A percentile compares a stretch with the other conserved stretches of the same genome.
These are phyloP conservation scores for Sedum album DNA, from an alignment of 164 flowering plant species.

Conservation along the genomic window DNA sequence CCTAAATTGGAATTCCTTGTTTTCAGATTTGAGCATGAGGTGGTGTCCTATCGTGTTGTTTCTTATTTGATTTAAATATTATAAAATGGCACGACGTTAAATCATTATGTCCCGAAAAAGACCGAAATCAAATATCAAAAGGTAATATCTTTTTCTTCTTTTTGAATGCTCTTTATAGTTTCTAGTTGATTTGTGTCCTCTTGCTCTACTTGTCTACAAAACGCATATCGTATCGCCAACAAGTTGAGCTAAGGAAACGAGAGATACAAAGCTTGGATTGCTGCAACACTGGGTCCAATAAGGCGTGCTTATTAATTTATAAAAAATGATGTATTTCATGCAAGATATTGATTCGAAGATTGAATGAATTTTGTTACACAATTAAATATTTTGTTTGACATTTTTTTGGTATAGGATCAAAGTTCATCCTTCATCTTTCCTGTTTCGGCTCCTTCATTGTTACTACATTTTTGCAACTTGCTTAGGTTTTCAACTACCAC, in stretches of 20 bases:
- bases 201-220: not conserved
- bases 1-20: too few relatives aligned
- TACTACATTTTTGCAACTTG: conserved; percentile 17
- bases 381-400: too few relatives aligned
- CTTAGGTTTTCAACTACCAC: conserved; percentile 47
- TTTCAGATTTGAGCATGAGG: too few relatives aligned
- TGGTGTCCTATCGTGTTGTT: too few relatives aligned
- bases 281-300: too few relatives aligned
- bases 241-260: too few relatives aligned
- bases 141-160: not conserved
- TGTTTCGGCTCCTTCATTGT: not conserved
- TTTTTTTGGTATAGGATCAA: conserved; percentile 7
- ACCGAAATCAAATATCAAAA: not conserved
- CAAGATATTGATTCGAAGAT: too few relatives aligned
- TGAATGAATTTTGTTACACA: not conserved
- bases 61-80: too few relatives aligned
- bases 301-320: too few relatives aligned
- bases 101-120: not conserved
- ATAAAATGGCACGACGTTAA: not conserved
- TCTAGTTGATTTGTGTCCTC: not conserved
- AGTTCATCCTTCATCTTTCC: conserved; percentile 21
- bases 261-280: too few relatives aligned
- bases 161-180: not conserved
- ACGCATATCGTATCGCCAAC: not conserved
- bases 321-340: too few relatives aligned